These are phyloP conservation scores for Fusarium sp. DNA, from an alignment of 2,329 filamentous ascomycete species.

Conservation along the genomic window DNA sequence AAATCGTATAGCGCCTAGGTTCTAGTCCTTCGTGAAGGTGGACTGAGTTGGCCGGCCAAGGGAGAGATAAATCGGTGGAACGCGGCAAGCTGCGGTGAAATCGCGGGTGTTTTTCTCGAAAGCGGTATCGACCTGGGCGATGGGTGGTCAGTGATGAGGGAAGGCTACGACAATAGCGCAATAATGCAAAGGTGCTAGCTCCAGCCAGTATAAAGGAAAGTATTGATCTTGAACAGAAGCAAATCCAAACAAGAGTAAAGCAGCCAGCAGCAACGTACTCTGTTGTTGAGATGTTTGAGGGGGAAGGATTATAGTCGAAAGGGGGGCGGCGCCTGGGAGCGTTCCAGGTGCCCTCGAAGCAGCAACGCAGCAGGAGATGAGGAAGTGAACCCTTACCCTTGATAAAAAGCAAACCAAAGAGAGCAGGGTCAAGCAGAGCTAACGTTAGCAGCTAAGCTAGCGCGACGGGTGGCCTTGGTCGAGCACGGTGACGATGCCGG, in stretches of 20 bases:
- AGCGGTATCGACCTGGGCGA: constrained; percentile 33
- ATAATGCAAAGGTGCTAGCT: constrained; percentile 19
- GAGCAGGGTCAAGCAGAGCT: constrained; percentile 36
- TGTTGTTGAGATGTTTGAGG: constrained; percentile 33
- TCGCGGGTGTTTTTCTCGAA: constrained; percentile 25
- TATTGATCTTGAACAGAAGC: constrained; percentile 20
- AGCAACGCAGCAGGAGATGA: constrained; percentile 39
- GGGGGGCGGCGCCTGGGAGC: constrained; percentile 35
- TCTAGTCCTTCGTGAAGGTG: constrained; percentile 23
- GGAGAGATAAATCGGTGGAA: constrained; percentile 35
- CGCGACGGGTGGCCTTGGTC: constrained; percentile 32
- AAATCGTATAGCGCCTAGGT: constrained; percentile 22
- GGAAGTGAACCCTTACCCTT: constrained; percentile 43
- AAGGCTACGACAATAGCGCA: constrained; percentile 23
- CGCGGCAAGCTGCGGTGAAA: constrained; percentile 30
- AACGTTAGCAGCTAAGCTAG: constrained; percentile 38
- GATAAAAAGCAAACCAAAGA: constrained; percentile 41
- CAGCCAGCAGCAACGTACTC: constrained; percentile 38
- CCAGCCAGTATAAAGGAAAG: constrained; percentile 20
- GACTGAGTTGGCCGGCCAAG: constrained; percentile 31
- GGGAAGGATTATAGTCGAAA: constrained; percentile 34
- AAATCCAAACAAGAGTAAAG: constrained; percentile 14
- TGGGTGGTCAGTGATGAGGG: constrained; percentile 34
- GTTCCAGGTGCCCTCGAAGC: constrained; percentile 36
- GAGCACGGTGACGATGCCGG: constrained; percentile 42